Evolutionary conservation across 2,329 filamentous ascomycete species (phyloP), one percentile per base, ranked within the genome.

Genomic region (Alternaria sp.): DNA sequence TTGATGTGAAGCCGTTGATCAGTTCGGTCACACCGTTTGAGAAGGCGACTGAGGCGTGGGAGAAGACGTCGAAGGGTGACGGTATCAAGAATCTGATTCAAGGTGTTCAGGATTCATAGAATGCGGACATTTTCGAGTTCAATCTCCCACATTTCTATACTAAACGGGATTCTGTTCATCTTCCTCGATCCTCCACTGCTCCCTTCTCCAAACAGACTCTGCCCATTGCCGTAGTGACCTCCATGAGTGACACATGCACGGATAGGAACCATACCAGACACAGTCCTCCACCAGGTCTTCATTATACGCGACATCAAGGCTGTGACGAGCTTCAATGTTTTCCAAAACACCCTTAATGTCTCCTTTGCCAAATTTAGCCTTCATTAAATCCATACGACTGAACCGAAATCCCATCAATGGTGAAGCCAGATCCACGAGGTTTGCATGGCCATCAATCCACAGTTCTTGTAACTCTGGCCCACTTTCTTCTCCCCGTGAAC

Each of bases 11-110:
- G 57, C 51, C 68, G 7, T 41, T 78, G 32, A 71, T 78, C n/a
- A 76, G 67, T 46, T 73, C 70, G 5, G 64, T 69, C 24, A 69
- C 67, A 22, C 58, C 60, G 1, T 77, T 78, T 58, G 73, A 75
- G 46, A 64, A 68, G 14, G 72, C 74, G 14, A 70, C 64, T 2
- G 54, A 66, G 11, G 75, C 74, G 12, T 78, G 73, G 73, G 73
- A 76, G 26, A 71, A 69, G 61, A 76, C 73, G 14, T 64, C 64
- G 3, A 68, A 61, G 18, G 72, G 75, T 3, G 67, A 75, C 26
- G 75, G 75, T 1, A 73, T 77, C 53, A 77, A 78, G 63, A 77
- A 76, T 44, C 28, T 77, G 57, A 76, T 77, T 34, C 57, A 62
- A 41, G 75, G 73, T 2, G 70, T 73, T 18, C 49, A 62, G 43